These are phyloP conservation scores for Ophiostoma perfectum DNA, from an alignment of 2,329 filamentous ascomycete species.

Conservation along the genomic window DNA sequence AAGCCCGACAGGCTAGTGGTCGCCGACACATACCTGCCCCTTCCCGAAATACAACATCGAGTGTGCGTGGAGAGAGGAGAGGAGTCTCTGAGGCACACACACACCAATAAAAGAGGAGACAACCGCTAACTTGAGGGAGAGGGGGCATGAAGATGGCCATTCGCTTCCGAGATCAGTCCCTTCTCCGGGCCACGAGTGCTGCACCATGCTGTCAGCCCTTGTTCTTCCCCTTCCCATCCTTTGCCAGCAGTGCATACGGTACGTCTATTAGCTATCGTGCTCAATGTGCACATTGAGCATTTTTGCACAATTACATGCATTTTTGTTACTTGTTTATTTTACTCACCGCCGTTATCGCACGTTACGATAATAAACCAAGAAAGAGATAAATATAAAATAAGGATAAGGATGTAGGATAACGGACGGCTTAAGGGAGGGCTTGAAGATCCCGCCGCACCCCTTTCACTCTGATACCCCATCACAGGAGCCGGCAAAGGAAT, in stretches of 20 bases:
- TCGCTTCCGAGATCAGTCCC: conserved; percentile 1
- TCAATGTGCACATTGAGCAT: too few relatives aligned
- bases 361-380: too few relatives aligned
- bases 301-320: too few relatives aligned
- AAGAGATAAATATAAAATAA: too few relatives aligned
- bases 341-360: too few relatives aligned
- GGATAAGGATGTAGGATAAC: too few relatives aligned
- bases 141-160: background rate
- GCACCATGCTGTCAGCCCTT: background rate
- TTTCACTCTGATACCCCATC: background rate
- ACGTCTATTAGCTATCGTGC: too few relatives aligned
- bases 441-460: background rate
- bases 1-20: conserved; percentile 4
- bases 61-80: background rate
- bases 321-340: too few relatives aligned
- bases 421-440: background rate
- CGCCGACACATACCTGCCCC: conserved; percentile 6
- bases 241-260: too few relatives aligned
- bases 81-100: background rate
- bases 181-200: background rate
- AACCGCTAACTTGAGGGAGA: background rate
- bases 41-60: background rate
- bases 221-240: background rate
- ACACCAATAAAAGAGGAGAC: background rate
- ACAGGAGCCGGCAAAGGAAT: conserved; percentile 7